Conservation (phyloP, 1,284 basidiomycete species). For the Mycosarcoma mackinlayi region DNA sequence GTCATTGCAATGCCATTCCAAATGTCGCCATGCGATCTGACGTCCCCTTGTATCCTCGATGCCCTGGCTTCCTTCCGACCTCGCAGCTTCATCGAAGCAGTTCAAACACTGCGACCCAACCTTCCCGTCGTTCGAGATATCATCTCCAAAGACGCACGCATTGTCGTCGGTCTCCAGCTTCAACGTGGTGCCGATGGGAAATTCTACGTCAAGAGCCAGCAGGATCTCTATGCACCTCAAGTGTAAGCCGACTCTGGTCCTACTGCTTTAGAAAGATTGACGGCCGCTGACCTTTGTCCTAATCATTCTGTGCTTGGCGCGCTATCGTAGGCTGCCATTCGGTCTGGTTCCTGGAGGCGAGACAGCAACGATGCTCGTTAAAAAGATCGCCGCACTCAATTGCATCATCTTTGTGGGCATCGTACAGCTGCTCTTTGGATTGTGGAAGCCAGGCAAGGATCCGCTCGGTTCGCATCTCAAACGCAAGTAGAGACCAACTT, state of each 20-base stretch:
- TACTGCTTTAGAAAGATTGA: not conserved
- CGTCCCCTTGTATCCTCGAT: not conserved
- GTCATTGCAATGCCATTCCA: not conserved
- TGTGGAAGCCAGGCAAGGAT: conserved; percentile 51
- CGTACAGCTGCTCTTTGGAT: conserved; percentile 41
- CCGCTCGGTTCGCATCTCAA: conserved; percentile 39
- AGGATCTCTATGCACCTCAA: conserved; percentile 61
- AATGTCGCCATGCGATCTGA: not conserved
- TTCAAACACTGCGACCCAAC: conserved; percentile 58
- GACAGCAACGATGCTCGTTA: conserved; percentile 41
- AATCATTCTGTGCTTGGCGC: not conserved
- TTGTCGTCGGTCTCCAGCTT: conserved; percentile 59
- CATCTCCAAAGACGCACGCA: conserved; percentile 36
- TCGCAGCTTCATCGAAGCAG: conserved; percentile 59
- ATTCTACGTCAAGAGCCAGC: conserved; percentile 64
- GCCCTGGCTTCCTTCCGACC: not conserved
- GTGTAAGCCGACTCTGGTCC: conserved; percentile 26
- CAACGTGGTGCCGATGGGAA: conserved; percentile 60
- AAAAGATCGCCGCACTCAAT: conserved; percentile 52
- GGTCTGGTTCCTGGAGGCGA: conserved; percentile 49
- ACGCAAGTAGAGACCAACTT: conserved; percentile 13
- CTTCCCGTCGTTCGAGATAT: conserved; percentile 37
- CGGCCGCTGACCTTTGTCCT: conserved; percentile 2
- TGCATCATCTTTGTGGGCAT: conserved; percentile 52
- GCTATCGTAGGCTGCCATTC: conserved; percentile 40